phyloP scores from a whole-genome alignment of 2,329 filamentous ascomycete genomes.

The Fusarium sulawesiense region DNA sequence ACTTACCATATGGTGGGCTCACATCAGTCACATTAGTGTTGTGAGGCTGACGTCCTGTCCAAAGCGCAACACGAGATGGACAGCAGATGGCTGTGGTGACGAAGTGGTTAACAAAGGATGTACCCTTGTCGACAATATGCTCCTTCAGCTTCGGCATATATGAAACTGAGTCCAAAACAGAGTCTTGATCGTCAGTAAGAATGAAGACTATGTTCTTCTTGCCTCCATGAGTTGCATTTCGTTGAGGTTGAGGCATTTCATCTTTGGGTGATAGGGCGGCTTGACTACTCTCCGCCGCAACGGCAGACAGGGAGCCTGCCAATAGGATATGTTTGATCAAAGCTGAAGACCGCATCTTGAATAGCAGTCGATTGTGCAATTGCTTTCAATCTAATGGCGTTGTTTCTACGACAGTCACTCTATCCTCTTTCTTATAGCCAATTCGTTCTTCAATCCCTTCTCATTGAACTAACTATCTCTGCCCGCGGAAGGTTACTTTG shows the following conservation, averaged over 20 bases:
- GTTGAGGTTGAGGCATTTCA: neutral
- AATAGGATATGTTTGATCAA: conserved; percentile 17
- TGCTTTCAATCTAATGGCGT: neutral
- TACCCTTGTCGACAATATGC: conserved; percentile 68
- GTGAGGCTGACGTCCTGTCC: conserved; percentile 74
- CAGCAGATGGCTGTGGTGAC: conserved; percentile 76
- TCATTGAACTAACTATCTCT: too few species aligned
- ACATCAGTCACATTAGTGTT: conserved; percentile 76
- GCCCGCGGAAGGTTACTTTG: neutral
- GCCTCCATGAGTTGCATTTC: neutral
- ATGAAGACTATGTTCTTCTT: conserved; percentile 72
- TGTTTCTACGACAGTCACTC: neutral
- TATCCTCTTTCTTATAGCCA: neutral
- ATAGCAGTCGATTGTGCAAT: neutral
- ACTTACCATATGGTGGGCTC: conserved; percentile 61
- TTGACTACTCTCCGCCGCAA: neutral
- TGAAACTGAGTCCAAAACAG: conserved; percentile 68
- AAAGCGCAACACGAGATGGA: conserved; percentile 72
- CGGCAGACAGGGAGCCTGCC: neutral
- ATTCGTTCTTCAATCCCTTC: too few species aligned
- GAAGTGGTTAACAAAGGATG: conserved; percentile 70
- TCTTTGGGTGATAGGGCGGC: neutral
- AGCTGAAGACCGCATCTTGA: conserved; percentile 22
- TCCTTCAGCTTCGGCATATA: conserved; percentile 70
- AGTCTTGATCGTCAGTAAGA: conserved; percentile 75